A percentile compares a stretch with the other conserved stretches of the same genome.
Conservation (phyloP, 176 grass and related monocot species). For the Aegilops speltoides region DNA sequence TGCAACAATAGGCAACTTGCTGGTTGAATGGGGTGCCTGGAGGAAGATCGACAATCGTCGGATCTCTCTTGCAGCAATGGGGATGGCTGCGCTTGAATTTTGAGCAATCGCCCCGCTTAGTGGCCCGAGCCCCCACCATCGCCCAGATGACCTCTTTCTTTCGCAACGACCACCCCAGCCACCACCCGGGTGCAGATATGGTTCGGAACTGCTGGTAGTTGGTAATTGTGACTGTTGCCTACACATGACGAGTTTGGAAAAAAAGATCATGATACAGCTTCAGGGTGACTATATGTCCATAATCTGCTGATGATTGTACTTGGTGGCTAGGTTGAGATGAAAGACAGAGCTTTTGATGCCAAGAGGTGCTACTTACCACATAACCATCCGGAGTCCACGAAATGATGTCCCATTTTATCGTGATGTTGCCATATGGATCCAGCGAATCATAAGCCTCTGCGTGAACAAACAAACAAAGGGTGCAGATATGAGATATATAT, state of each 20-base stretch:
- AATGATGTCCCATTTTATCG: constrained; percentile 80
- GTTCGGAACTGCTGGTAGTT: constrained; percentile 81
- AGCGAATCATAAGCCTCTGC: constrained; percentile 76
- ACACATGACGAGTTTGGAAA: constrained; percentile 21
- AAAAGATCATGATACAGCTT: not conserved
- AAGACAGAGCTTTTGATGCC: not conserved
- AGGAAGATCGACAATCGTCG: constrained; percentile 57
- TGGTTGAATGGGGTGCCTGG: constrained; percentile 62
- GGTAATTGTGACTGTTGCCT: constrained; percentile 72
- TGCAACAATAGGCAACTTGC: constrained; percentile 94
- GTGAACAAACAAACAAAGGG: constrained; percentile 9
- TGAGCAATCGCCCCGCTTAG: constrained; percentile 84
- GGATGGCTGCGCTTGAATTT: constrained; percentile 52
- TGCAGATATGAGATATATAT: constrained; percentile 16
- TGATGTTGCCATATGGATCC: constrained; percentile 74
- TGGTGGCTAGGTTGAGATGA: not conserved
- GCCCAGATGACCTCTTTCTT: constrained; percentile 91
- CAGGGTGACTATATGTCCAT: not conserved
- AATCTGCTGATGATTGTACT: not conserved
- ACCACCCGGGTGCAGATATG: constrained; percentile 74
- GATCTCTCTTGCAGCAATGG: constrained; percentile 74
- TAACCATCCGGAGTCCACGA: constrained; percentile 80
- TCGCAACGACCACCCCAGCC: constrained; percentile 77
- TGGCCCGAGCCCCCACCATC: constrained; percentile 70
- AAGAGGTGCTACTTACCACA: constrained; percentile 56